Base-by-base conservation (phyloP, 2,329 filamentous ascomycete species). In the Calonectria hawksworthii region DNA sequence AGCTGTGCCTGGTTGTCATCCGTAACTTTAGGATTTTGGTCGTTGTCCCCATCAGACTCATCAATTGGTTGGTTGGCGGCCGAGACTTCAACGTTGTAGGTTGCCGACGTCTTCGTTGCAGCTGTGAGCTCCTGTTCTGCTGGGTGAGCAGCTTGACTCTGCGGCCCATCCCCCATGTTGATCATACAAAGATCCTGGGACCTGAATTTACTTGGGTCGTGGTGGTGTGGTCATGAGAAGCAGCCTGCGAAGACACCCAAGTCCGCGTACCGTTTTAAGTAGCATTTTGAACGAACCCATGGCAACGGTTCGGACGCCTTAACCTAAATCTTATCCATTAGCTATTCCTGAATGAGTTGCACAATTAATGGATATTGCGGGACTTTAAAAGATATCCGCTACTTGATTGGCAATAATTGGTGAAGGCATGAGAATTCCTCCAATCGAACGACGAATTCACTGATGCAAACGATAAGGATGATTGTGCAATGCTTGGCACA, bases 401-500 rank as follows among this genome's bases (percentile, higher is more conserved):
- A 11, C 36, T 18, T 41, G 23, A 63, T 63, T 63, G 56, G 56
- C 36, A 63, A 44, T 28, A 38, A 61, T 41, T 61, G 32, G 30
- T 14, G 56, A 61, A 34, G 32, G 23, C 2, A 61, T 4, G 34
- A 1, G 3, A 18, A 38, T 41, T 63, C 56, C 56, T 61, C 56
- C 56, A 41, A 63, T 63, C n/a, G 56, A 63, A 30, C 14, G 23
- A 63, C 14, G 56, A 63, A 63, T 63, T 38, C 6, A 28, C 34
- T 41, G 36, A 30, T 63, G 36, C 56, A 30, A 44, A 41, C 26
- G 34, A 23, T 36, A 23, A 63, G 56, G 34, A 41, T 41, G 34
- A 44, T 41, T 63, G 56, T 41, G 56, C 56, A 63, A 63, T 63
- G 56, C 56, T 63, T 63, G 56, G 56, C 56, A 41, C 21, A 41